A percentile compares a stretch with the other conserved stretches of the same genome.
Evolutionary conservation across 768 basidiomycete species (phyloP).

Genomic region (Calocera cornea): DNA sequence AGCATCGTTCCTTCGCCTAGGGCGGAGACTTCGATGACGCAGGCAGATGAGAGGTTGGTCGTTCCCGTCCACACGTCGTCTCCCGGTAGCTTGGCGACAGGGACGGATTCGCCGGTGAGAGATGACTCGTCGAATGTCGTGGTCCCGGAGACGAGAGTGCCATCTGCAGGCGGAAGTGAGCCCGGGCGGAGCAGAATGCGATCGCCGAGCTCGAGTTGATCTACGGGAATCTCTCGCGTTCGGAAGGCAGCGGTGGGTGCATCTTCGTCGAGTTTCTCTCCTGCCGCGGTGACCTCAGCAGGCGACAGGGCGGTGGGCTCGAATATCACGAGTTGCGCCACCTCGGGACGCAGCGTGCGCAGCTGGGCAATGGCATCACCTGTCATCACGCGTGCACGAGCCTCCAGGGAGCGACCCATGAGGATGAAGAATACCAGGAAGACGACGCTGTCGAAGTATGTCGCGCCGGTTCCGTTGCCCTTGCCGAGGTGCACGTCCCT

Average conservation of each 20-base stretch:
- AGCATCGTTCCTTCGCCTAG: constrained; percentile 64
- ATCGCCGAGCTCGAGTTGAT: constrained; percentile 65
- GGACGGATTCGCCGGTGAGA: constrained; percentile 63
- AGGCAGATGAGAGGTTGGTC: constrained; percentile 44
- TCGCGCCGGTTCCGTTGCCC: constrained; percentile 32
- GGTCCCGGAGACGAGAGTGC: constrained; percentile 39
- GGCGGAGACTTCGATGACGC: constrained; percentile 48
- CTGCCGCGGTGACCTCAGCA: constrained; percentile 14
- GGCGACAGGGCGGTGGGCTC: too few relatives aligned
- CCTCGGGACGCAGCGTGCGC: constrained; percentile 46
- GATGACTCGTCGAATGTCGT: constrained; percentile 66
- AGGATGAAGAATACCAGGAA: constrained; percentile 65
- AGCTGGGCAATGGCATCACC: constrained; percentile 62
- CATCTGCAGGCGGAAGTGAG: constrained; percentile 64
- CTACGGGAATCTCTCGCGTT: constrained; percentile 25
- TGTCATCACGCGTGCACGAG: constrained; percentile 53
- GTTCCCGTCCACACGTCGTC: constrained; percentile 67
- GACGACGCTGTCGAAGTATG: constrained; percentile 71
- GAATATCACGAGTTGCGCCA: constrained; percentile 42
- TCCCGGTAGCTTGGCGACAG: constrained; percentile 43
- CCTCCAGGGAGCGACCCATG: constrained; percentile 49
- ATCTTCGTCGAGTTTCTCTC: constrained; percentile 22
- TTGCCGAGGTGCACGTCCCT: constrained; percentile 36
- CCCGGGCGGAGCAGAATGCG: constrained; percentile 61
- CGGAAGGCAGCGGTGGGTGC: constrained; percentile 14